phyloP scores from a whole-genome alignment of 169 alveolate genomes.

The Plasmodium knowlesi region DNA sequence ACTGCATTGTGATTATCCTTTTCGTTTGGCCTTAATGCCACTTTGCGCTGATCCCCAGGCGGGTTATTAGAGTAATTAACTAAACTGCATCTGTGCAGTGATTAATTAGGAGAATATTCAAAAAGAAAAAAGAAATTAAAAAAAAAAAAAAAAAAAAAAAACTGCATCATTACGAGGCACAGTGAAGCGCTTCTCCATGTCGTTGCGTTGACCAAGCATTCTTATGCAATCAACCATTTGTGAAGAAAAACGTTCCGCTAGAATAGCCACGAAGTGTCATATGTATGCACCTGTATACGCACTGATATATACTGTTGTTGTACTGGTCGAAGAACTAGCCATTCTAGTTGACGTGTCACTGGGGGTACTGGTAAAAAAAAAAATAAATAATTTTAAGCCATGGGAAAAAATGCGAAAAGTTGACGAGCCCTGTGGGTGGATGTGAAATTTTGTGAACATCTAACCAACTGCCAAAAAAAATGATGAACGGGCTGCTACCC shows the following conservation, averaged over 20 bases:
- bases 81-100: neutral
- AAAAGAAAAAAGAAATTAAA: neutral
- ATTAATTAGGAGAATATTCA: neutral
- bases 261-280: neutral
- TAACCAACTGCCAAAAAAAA: neutral
- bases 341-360: neutral
- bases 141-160: neutral
- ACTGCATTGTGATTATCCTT: neutral
- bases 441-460: neutral
- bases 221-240: neutral
- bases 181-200: neutral
- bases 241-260: neutral
- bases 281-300: neutral
- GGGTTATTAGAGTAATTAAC: neutral
- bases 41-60: neutral
- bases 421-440: neutral
- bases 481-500: neutral
- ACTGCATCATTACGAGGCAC: neutral
- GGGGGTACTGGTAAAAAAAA: neutral
- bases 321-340: neutral
- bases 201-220: neutral
- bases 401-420: neutral
- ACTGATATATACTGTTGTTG: neutral
- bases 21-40: neutral
- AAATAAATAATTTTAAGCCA: neutral